Evolutionary conservation across 2,329 filamentous ascomycete genomes (phyloP).

Genomic region (Cytospora piceae): DNA sequence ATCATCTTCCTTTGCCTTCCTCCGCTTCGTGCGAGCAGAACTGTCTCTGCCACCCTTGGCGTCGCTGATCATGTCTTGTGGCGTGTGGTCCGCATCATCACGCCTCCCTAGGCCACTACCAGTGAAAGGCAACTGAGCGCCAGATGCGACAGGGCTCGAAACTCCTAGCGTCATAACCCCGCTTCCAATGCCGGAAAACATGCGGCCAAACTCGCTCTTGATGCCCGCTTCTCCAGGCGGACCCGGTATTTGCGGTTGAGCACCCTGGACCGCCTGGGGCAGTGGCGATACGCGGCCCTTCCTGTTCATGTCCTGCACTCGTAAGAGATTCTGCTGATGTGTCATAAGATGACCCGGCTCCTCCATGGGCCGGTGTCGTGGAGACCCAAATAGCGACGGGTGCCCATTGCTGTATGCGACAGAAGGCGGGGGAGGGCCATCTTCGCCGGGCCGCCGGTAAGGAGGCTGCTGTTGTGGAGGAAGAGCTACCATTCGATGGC

Average conservation of each 20-base stretch:
- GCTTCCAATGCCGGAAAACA: constrained; percentile 88
- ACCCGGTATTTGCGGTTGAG: constrained; percentile 77
- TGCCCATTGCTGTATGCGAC: constrained; percentile 52
- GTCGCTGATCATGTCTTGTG: constrained; percentile 45
- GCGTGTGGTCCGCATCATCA: constrained; percentile 53
- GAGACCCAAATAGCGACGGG: constrained; percentile 47
- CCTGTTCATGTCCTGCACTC: constrained; percentile 78
- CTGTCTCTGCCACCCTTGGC: constrained; percentile 21
- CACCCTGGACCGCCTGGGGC: constrained; percentile 91
- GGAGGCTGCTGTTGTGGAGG: constrained; percentile 41
- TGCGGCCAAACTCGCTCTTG: constrained; percentile 91
- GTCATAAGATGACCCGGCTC: constrained; percentile 61
- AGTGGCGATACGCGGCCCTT: constrained; percentile 85
- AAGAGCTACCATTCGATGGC: constrained; percentile 48
- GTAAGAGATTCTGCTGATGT: constrained; percentile 71
- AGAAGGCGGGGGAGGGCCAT: constrained; percentile 54
- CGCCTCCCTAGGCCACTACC: constrained; percentile 51
- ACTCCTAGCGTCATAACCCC: constrained; percentile 55
- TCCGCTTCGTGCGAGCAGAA: constrained; percentile 58
- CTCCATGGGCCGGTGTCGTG: constrained; percentile 49
- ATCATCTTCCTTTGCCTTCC: constrained; percentile 80
- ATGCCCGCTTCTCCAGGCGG: constrained; percentile 84
- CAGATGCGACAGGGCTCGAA: constrained; percentile 54
- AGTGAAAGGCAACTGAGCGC: constrained; percentile 52
- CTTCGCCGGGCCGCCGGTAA: constrained; percentile 49